Percentiles rank a stretch among this genome's conserved stretches.
phyloP scores from a whole-genome alignment of 202 grass and related monocot genomes.

The Carex arenaria region DNA sequence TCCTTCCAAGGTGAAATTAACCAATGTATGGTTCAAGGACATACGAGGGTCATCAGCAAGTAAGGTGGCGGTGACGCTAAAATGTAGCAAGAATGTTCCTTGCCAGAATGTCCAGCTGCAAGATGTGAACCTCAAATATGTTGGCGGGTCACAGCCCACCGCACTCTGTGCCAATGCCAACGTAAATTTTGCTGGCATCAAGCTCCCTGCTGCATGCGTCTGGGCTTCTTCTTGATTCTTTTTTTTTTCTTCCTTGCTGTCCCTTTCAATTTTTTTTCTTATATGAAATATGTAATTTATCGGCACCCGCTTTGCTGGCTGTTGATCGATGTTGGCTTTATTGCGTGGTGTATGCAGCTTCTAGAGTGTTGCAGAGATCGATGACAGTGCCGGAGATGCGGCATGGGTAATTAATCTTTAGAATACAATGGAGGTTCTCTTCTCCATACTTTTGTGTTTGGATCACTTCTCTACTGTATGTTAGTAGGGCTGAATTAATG shows the following conservation, averaged over 20 bases:
- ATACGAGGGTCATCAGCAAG: slow-evolving; percentile 34
- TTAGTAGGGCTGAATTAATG: neutral
- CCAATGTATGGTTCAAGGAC: slow-evolving; percentile 25
- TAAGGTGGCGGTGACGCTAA: slow-evolving; percentile 27
- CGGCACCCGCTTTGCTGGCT: neutral
- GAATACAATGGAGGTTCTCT: neutral
- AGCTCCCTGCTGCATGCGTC: slow-evolving; percentile 20
- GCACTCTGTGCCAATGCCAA: slow-evolving; percentile 17
- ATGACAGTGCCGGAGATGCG: neutral
- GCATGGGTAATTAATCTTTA: neutral
- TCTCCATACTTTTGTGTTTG: neutral
- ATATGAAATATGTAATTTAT: neutral
- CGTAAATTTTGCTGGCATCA: slow-evolving; percentile 18
- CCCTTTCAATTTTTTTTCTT: neutral
- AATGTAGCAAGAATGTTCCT: slow-evolving; percentile 28
- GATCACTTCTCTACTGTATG: neutral
- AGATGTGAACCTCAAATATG: slow-evolving; percentile 21
- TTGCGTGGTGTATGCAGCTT: neutral
- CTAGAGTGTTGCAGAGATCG: neutral
- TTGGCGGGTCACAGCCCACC: neutral
- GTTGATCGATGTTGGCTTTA: neutral
- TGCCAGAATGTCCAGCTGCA: slow-evolving; percentile 36
- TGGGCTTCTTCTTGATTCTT: neutral
- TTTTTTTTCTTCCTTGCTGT: neutral
- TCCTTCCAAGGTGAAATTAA: slow-evolving; percentile 28